Conservation (phyloP, 352 stramenopile species). For the Phytophthora pinifolia region DNA sequence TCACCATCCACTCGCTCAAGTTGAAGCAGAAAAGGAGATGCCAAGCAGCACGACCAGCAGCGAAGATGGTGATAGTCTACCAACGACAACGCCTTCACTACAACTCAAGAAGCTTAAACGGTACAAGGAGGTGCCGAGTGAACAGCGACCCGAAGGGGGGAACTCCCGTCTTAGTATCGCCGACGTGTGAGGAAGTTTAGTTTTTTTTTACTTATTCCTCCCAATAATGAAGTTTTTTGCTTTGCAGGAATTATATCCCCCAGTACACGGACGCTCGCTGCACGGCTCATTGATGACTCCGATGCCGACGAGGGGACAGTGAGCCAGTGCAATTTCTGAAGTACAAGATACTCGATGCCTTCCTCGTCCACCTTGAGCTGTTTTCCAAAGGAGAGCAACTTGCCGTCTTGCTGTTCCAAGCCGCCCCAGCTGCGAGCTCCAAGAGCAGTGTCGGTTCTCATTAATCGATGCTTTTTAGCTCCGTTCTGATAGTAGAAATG, state of each 20-base stretch:
- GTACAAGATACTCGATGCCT: constrained; percentile 6
- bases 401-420: constrained; percentile 2
- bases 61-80: constrained; percentile 8
- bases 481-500: no score
- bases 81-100: constrained; percentile 1
- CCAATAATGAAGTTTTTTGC: no score
- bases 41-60: constrained; percentile 14
- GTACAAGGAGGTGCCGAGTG: constrained; percentile 18
- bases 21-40: constrained; percentile 1
- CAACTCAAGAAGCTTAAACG: constrained; percentile 11
- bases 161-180: neutral
- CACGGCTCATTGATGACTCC: constrained; percentile 1
- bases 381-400: constrained; percentile 4
- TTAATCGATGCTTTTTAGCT: no score
- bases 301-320: constrained; percentile 3
- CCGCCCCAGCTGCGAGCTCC: neutral
- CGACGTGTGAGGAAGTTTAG: constrained; percentile 5
- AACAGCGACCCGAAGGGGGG: neutral
- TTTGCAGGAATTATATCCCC: constrained; percentile 7
- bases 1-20: constrained; percentile 52
- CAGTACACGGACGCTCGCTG: constrained; percentile 7
- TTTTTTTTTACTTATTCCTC: neutral
- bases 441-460: neutral
- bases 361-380: constrained; percentile 13
- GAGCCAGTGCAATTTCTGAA: constrained; percentile 16